Percentiles rank a stretch among this genome's conserved stretches.
Conservation (phyloP, 2,329 filamentous ascomycete genomes). For the Colletotrichum sp. region DNA sequence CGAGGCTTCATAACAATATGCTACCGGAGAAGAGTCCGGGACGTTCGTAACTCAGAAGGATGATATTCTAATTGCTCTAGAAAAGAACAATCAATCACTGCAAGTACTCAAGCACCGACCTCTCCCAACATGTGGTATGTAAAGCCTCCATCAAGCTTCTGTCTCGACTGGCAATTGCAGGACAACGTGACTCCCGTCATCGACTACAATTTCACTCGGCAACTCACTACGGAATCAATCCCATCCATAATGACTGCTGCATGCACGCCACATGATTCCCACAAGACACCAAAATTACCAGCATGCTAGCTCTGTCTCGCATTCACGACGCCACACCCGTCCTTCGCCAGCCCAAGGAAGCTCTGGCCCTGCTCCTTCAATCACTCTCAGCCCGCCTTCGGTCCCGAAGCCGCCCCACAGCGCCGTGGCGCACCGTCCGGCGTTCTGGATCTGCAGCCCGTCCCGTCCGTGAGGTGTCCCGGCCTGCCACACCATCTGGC, state of each 20-base stretch:
- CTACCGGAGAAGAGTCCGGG: not conserved
- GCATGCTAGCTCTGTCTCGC: not conserved
- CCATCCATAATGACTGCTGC: not conserved
- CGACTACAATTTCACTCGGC: fast-evolving
- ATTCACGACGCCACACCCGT: not conserved
- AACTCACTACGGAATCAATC: not conserved
- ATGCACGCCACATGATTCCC: not conserved
- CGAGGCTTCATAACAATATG: not conserved
- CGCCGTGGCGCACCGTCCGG: not conserved
- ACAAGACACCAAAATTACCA: not conserved
- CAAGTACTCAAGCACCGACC: not conserved
- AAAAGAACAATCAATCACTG: not conserved
- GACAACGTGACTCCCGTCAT: not conserved
- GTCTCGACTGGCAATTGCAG: fast-evolving
- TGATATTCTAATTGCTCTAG: not conserved
- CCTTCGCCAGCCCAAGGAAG: not conserved
- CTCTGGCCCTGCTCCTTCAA: not conserved
- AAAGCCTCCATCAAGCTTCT: not conserved
- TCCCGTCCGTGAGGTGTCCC: not conserved
- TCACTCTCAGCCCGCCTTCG: not conserved
- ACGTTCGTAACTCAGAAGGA: not conserved
- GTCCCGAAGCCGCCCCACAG: not conserved
- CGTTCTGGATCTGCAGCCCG: not conserved
- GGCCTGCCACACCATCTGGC: not conserved
- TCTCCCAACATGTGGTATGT: not conserved